phyloP scores from a whole-genome alignment of 345 rosid species.

The Boechera stricta region DNA sequence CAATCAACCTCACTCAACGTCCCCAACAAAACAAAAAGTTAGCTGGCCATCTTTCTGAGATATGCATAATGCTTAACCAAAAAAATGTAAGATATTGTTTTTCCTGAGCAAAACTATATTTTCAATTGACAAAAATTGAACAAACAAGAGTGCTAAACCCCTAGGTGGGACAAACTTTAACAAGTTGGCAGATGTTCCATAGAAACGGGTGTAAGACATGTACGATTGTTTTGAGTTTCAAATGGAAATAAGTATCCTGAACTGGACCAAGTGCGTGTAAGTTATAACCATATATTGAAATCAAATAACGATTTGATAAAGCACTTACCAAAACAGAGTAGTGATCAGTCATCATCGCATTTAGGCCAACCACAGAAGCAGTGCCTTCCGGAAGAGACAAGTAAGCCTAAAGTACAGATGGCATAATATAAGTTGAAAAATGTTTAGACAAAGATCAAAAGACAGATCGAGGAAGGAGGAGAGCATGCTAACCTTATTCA shows the following conservation, averaged over 20 bases:
- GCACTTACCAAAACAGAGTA: constrained; percentile 64
- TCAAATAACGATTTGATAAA: constrained; percentile 19
- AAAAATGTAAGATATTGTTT: constrained; percentile 3
- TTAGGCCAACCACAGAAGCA: constrained; percentile 82
- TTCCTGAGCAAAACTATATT: constrained; percentile 11
- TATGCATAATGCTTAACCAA: constrained; percentile 15
- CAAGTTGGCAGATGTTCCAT: constrained; percentile 24
- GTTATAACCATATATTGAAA: constrained; percentile 28
- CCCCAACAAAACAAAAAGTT: constrained; percentile 3
- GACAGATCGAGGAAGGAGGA: constrained; percentile 9
- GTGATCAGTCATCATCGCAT: constrained; percentile 91
- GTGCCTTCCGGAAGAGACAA: constrained; percentile 89
- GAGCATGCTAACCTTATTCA: constrained; percentile 66
- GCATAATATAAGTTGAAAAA: constrained; percentile 19
- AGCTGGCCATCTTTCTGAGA: constrained; percentile 23
- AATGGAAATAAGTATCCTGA: constrained; percentile 22
- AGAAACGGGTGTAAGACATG: constrained; percentile 20
- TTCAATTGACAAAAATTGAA: constrained; percentile 21
- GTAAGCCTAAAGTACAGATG: constrained; percentile 68
- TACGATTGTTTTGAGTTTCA: constrained; percentile 13
- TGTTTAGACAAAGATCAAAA: constrained; percentile 5
- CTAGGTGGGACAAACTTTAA: constrained; percentile 17
- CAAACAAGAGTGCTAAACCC: constrained; percentile 20
- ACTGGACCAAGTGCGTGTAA: constrained; percentile 21
- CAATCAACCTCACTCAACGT: constrained; percentile 10